Base-by-base conservation (phyloP, 148 eudicot species). In the Mesembryanthemum crystallinum region DNA sequence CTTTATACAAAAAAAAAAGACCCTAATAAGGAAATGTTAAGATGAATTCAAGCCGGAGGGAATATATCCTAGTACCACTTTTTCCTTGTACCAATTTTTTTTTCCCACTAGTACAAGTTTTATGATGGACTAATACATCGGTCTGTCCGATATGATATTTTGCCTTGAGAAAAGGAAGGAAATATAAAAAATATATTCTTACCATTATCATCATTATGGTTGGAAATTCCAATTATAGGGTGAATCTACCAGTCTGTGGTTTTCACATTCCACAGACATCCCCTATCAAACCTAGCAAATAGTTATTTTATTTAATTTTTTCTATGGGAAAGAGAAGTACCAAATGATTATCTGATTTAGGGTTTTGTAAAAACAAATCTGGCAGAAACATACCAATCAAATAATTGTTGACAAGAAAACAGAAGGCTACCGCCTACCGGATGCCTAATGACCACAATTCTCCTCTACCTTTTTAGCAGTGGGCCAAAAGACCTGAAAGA, bases 361-460 rank as follows among this genome's bases (percentile, higher is more conserved):
- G 24, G 23, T n/a, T 5, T 39, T 39, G 32, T 32, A 39, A 55
- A 17, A 29, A 21, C 55, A 70, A 49, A 30, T 45, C 15, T 69
- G 59, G 20, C 73, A 65, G 30, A 43, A 65, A 76, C 64, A 76
- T 72, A 67, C 77, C 77, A 73, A 57, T 57, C 39, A 21, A 57
- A 57, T 2, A 57, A 57, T 57, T 57, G 61, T 27, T 1, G 58
- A 21, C 13, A 11, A 25, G 32, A 29, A 30, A 3, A 13, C 1
- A 4, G 49, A 11, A 35, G 39, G 39, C 39, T 35, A 35, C 39
- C 6, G 13, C 49, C 67, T 63, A 63, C 20, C 18, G n/a, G 37
- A 29, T 28, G 67, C 1, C 5, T 66, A 20, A 57, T 39, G 74
- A 73, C 72, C 77, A 78, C 67, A 78, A 25, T 77, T 73, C 11